Evolutionary conservation across 768 basidiomycete species (phyloP).

Genomic region (Russula brevipes): DNA sequence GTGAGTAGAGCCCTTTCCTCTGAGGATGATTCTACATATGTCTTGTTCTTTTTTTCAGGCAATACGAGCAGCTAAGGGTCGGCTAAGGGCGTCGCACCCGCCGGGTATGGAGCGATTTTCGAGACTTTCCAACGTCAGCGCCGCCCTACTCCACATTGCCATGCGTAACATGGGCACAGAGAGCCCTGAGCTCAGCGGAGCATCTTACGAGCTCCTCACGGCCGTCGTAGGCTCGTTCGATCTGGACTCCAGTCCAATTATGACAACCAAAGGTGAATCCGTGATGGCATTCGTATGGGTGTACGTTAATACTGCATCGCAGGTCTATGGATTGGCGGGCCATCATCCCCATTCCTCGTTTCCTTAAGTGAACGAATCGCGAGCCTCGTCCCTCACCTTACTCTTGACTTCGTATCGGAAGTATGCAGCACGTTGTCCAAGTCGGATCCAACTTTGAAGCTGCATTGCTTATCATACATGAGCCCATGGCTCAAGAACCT

Average conservation of each 20-base stretch:
- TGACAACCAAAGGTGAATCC: conserved; percentile 60
- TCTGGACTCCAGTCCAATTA: conserved; percentile 65
- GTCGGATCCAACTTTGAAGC: conserved; percentile 47
- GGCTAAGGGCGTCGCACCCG: conserved; percentile 51
- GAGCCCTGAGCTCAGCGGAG: conserved; percentile 71
- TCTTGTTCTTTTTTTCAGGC: conserved; percentile 38
- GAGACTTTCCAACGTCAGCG: conserved; percentile 78
- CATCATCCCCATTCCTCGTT: conserved; percentile 45
- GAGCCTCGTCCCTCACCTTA: conserved; percentile 71
- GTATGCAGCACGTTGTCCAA: conserved; percentile 63
- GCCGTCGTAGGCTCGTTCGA: conserved; percentile 74
- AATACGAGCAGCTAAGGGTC: conserved; percentile 71
- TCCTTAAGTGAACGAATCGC: conserved; percentile 69
- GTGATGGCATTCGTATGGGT: background rate
- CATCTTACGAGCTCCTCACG: conserved; percentile 74
- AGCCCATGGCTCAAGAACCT: conserved; percentile 88
- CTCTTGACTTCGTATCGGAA: conserved; percentile 85
- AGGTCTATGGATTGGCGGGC: conserved; percentile 51
- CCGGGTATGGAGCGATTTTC: conserved; percentile 60
- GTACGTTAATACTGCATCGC: conserved; percentile 1
- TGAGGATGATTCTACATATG: background rate
- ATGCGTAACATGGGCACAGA: conserved; percentile 70
- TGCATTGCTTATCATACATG: conserved; percentile 75
- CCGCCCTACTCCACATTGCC: conserved; percentile 81
- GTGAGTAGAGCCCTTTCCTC: conserved; percentile 33